phyloP scores from a whole-genome alignment of 306 rosid genomes.

The Castanopsis chinensis region DNA sequence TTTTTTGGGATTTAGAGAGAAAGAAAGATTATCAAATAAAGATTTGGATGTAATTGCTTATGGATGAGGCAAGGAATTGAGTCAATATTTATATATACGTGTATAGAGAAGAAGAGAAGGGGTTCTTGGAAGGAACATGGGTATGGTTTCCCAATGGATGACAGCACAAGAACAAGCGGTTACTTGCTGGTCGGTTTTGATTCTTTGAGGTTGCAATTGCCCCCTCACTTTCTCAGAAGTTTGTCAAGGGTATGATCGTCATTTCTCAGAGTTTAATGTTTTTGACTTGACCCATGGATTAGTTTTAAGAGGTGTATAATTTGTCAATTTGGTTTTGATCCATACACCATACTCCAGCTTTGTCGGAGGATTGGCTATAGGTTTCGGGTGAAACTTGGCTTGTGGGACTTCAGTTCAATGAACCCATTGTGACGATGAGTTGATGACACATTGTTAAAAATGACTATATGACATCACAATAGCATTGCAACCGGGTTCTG shows the following conservation, averaged over 20 bases:
- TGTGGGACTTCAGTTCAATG: too few species aligned
- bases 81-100: not conserved
- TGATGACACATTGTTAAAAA: too few species aligned
- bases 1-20: not conserved
- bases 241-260: constrained; percentile 18
- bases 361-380: too few species aligned
- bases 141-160: constrained; percentile 27
- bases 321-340: not conserved
- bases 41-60: not conserved
- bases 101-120: not conserved
- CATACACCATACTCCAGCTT: too few species aligned
- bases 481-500: too few species aligned
- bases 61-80: not conserved
- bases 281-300: not conserved
- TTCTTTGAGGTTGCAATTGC: constrained; percentile 47
- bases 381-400: too few species aligned
- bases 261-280: not conserved
- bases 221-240: constrained; percentile 55
- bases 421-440: too few species aligned
- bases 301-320: not conserved
- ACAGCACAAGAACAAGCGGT: constrained; percentile 53
- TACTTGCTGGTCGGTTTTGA: constrained; percentile 50
- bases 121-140: constrained; percentile 39
- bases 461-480: too few species aligned
- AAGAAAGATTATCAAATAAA: not conserved